Evolutionary conservation across 2,329 filamentous ascomycete genomes (phyloP).

Genomic region (Pseudocercospora eumusae): DNA sequence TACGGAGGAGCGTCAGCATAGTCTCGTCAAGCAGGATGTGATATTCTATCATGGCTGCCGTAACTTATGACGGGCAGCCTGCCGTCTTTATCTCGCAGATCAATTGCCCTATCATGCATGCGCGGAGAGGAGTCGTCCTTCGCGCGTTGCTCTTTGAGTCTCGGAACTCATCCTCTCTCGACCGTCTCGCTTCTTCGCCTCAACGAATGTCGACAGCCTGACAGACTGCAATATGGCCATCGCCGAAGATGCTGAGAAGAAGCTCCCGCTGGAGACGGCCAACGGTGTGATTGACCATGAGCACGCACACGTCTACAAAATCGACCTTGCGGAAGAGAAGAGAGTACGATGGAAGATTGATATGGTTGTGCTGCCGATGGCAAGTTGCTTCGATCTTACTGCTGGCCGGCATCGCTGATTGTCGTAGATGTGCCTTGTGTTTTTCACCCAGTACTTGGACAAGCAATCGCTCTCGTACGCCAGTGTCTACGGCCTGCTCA

Average conservation of each 20-base stretch:
- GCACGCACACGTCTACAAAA: conserved; percentile 4
- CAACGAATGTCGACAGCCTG: not conserved
- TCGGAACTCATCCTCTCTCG: not conserved
- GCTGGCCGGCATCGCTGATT: not conserved
- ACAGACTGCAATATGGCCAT: not conserved
- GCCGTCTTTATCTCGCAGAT: not conserved
- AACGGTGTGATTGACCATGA: conserved; percentile 16
- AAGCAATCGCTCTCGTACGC: conserved; percentile 56
- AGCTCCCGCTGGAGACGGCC: conserved; percentile 1
- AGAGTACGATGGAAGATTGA: conserved; percentile 27
- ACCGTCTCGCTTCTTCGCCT: not conserved
- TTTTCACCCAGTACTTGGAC: conserved; percentile 45
- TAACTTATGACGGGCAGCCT: too few species aligned
- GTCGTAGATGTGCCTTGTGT: conserved; percentile 34
- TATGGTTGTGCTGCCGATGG: conserved; percentile 26
- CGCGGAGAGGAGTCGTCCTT: not conserved
- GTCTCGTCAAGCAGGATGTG: too few species aligned
- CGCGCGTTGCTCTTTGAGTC: too few species aligned
- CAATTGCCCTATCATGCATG: conserved; percentile 16
- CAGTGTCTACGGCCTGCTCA: conserved; percentile 50
- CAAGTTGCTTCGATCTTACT: not conserved
- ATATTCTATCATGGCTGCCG: too few species aligned
- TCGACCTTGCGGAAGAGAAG: conserved; percentile 15
- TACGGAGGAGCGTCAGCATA: too few species aligned
- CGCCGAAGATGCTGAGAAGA: conserved; percentile 15